Base-by-base conservation (phyloP, 2,329 filamentous ascomycete genomes). In the Cytospora schulzeri region DNA sequence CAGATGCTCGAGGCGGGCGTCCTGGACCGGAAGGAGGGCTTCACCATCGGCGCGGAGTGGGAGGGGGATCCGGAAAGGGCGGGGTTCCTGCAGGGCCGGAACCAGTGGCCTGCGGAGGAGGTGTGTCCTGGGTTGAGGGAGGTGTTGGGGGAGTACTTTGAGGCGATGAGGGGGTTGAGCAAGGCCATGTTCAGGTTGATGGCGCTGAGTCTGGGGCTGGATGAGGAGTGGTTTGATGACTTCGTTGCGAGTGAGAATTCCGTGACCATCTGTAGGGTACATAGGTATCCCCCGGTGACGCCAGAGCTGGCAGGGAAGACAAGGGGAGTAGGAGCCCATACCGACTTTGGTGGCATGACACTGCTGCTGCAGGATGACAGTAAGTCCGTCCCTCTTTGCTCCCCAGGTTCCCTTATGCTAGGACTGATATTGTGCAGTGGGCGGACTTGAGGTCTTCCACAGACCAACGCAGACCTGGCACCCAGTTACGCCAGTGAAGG, bases 271-370 rank as follows among this genome's bases (percentile, higher is more conserved):
- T 35, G 57, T 26, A 63, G 45, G 45, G 45, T 24, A 3, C 45
- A 80, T 58, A 81, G 77, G 66, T 82, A 82, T 61, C 79, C 80
- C 0, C 71, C 73, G 19, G 75, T 75, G 0, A 70, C 71, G 3
- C 68, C 72, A 6, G 67, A 75, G 26, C 71, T 68, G 17, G 67
- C 70, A 9, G 68, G 50, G 6, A 67, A 69, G 1, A 75, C 77
- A 17, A 76, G 79, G 7, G 79, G 79, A 0, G 70, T 82, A 1
- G 80, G 80, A 6, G 77, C 77, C 2, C 80, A 82, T 65, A 80
- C 78, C 0, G 78, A 83, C 64, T 73, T 82, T 12, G 77, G 81
- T 66, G 77, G 78, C 7, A 76, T 82, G 66, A 84, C 81, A 0
- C 73, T 84, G 4, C 72, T 84, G 1, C 81, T 76, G 78, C 79